phyloP scores from a whole-genome alignment of 305 asterid species.

The Solanum hybrid region DNA sequence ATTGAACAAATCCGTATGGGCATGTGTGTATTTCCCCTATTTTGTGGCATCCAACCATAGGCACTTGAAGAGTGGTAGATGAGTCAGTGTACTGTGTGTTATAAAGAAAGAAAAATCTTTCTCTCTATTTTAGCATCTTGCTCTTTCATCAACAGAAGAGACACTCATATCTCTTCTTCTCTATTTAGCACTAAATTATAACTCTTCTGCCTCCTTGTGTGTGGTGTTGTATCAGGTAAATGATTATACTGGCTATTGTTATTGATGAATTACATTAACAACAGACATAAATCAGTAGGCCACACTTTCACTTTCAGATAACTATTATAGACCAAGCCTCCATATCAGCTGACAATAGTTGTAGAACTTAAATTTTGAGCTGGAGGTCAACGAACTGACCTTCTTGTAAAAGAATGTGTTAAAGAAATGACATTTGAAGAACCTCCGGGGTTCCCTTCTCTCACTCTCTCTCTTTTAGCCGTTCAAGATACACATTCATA shows the following conservation, averaged over 20 bases:
- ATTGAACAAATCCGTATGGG: neutral
- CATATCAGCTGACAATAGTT: neutral
- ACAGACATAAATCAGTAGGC: neutral
- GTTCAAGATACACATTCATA: slow-evolving; percentile 69
- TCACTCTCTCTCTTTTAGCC: slow-evolving; percentile 75
- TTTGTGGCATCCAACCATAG: neutral
- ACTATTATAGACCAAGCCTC: neutral
- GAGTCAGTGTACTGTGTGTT: neutral
- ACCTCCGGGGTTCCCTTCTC: slow-evolving; percentile 65
- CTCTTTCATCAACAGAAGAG: neutral
- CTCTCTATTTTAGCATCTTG: neutral
- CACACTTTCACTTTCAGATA: neutral
- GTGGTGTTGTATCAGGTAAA: neutral
- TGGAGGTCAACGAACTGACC: slow-evolving; percentile 23
- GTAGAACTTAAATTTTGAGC: neutral
- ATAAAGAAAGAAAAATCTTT: neutral
- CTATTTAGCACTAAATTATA: neutral
- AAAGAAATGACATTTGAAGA: slow-evolving; percentile 77
- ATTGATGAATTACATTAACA: neutral
- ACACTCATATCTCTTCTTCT: neutral
- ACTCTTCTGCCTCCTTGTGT: neutral
- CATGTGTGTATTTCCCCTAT: neutral
- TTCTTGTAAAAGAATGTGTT: slow-evolving; percentile 82
- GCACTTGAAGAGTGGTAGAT: neutral
- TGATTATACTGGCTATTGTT: neutral